Evolutionary conservation across 371 early-diverging fungal species (phyloP), one percentile per base, ranked within the genome.

Genomic region (Actinomortierella wolfii): DNA sequence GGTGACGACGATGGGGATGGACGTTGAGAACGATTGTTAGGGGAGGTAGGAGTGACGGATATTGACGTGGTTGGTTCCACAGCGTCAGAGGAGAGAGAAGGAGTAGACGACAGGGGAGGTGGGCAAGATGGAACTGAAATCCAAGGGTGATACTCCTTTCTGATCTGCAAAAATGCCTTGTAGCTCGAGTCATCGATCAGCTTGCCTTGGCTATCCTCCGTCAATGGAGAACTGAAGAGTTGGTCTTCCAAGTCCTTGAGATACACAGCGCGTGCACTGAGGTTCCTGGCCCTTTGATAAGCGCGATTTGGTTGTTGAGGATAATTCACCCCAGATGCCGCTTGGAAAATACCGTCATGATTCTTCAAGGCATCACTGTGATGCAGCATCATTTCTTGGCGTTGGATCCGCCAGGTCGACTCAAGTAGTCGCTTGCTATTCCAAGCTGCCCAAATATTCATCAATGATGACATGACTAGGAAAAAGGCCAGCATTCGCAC

Each of bases 191-290:
- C 57, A 26, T 73, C 67, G 8, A 73, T 59, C 14, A 55, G 48
- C 17, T 44, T 51, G n/a, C 59, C 63, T 18, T 47, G 21, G 53
- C 60, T 40, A 54, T 67, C 66, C n/a, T 56, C 61, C 0, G 59
- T 63, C 54, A 63, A 14, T 15, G 54, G 56, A 0, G 57, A 63
- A n/a, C 51, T 60, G 45, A 61, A 54, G 67, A 76, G 60, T 17
- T 56, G 82, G 43, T 82, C 80, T 61, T 85, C 78, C 41, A 85
- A 51, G 48, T 85, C 86, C 18, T 75, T 73, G 34, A 85, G 57
- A 59, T 79, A 83, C 4, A 85, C 84, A 9, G 85, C 81, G 20
- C 85, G 76, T 17, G 76, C 43, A 18, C 21, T 42, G 7, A 24
- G 11, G 8, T n/a, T n/a, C n/a, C n/a, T n/a, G n/a, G n/a, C n/a